Percentiles rank a stretch among this genome's conserved stretches.
Evolutionary conservation across 768 basidiomycete species (phyloP).

Genomic region (Zangia roseola): DNA sequence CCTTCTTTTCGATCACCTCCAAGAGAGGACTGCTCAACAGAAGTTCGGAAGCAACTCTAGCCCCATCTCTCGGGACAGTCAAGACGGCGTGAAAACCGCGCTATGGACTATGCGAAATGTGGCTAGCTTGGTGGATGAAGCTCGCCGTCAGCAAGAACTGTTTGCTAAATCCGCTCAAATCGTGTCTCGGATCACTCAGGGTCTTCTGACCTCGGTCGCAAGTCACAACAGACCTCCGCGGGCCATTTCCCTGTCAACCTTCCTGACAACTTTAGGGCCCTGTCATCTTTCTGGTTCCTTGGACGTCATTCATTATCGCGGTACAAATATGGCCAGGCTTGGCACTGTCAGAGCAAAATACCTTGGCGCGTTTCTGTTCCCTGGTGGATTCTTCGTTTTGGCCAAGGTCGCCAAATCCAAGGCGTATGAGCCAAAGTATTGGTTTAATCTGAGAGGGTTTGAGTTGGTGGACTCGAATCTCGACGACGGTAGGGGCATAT

Average conservation of each 20-base stretch:
- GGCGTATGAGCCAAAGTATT: conserved; percentile 84
- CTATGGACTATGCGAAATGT: conserved; percentile 73
- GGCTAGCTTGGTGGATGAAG: conserved; percentile 78
- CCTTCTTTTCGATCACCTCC: conserved; percentile 77
- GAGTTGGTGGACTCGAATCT: conserved; percentile 66
- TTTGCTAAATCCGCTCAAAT: conserved; percentile 67
- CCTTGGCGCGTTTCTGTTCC: conserved; percentile 86
- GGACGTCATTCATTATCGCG: conserved; percentile 77
- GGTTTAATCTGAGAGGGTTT: conserved; percentile 78
- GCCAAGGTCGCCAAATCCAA: conserved; percentile 82
- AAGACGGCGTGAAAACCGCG: conserved; percentile 39
- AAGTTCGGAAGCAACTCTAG: conserved; percentile 1
- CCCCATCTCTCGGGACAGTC: neutral
- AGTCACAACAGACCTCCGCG: conserved; percentile 31
- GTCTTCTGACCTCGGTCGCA: conserved; percentile 28
- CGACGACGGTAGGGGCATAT: conserved; percentile 67
- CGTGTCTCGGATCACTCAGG: conserved; percentile 57
- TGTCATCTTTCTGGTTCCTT: conserved; percentile 83
- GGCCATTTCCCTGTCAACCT: conserved; percentile 47
- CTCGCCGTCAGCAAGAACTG: conserved; percentile 63
- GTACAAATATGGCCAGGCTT: conserved; percentile 40
- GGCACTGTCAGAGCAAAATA: conserved; percentile 77
- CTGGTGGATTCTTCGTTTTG: conserved; percentile 80
- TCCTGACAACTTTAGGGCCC: conserved; percentile 71
- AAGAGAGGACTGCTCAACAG: conserved; percentile 10